Base-by-base conservation (phyloP, 306 rosid species). In the Cajanus cajan region DNA sequence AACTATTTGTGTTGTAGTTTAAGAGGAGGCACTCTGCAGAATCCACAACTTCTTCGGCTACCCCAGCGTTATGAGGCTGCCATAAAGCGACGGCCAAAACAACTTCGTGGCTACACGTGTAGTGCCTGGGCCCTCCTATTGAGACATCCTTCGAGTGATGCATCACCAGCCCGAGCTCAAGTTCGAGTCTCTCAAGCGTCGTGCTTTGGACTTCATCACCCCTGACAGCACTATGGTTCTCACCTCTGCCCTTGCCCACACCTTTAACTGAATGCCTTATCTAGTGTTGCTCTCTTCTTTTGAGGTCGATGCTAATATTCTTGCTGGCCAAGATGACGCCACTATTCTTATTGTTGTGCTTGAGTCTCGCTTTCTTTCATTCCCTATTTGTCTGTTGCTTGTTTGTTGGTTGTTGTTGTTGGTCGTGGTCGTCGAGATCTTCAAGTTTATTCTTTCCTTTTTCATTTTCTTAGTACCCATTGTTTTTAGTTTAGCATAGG, bases 21-120 rank as follows among this genome's bases (percentile, higher is more conserved):
- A n/a, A 54, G 90, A 95, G 98, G 99, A 95, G 93, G 98, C 99
- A 18, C 96, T 95, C 24, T 98, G 99, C 4, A 98, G 99, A 19
- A 25, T 93, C 73, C 99, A 95, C 85, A 95, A n/a, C n/a, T n/a
- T n/a, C n/a, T n/a, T n/a, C n/a, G n/a, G n/a, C n/a, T n/a, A n/a
- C n/a, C n/a, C n/a, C n/a, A n/a, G n/a, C n/a, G n/a, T n/a, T n/a
- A n/a, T n/a, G n/a, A n/a, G n/a, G n/a, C n/a, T n/a, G n/a, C n/a
- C n/a, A n/a, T n/a, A n/a, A n/a, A n/a, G n/a, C 19, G 98, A 95
- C 0, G 97, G 98, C 0, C 99, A 98, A 0, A 93, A 95, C 28
- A 87, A 97, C 81, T 95, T 95, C 11, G 97, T 98, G 1, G 98
- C 93, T 33, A 95, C 98, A 1, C 87, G 90, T 0, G 95, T 97